Evolutionary conservation across 495 filamentous ascomycete species (phyloP), one percentile per base, ranked within the genome.

Genomic region (Thermothielavioides terrestris): DNA sequence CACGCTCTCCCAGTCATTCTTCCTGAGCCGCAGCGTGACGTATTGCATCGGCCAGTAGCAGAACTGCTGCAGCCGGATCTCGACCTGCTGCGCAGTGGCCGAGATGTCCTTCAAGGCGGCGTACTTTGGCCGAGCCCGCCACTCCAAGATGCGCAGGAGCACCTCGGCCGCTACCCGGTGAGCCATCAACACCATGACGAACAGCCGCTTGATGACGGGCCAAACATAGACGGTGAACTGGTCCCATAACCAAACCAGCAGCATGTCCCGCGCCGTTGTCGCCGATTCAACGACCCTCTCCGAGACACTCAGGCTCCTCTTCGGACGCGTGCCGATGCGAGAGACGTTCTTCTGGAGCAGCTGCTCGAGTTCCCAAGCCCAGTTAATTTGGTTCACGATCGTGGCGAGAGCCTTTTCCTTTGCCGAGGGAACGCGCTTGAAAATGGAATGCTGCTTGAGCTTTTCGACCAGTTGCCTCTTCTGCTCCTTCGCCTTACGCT

Each of bases 1-100:
- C 28, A 95, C 82, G 65, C 91, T 96, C 56, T 89, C 86, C 92
- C 94, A 97, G 53, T 95, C 89, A 42, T 85, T 81, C 57, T 90
- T 94, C 36, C 91, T 76, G 53, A 86, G 80, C 10, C 89, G 85
- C 21, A 99, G 67, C 12, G 89, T 97, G 44, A 91, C 71, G 61
- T 98, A 96, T 64, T 97, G 91, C 60, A 94, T 88, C 4, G 91
- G 94, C 91, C 89, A 97, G 64, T 97, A 99, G 68, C 92, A 97
- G 65, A 97, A 97, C 60, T 99, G 92, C 62, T 96, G 90, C 15
- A 99, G 77, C 4, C 92, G 86, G 57, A 99, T 96, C 68, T 99
- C 92, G 28, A 97, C 83, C 64, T 99, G 92, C 63, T 97, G 92
- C n/a, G 92, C 94, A 2, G 91, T 96, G 11, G 92, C 92, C 30